Evolutionary conservation across 306 rosid species (phyloP).

Genomic region (Aeschynomene evenia): DNA sequence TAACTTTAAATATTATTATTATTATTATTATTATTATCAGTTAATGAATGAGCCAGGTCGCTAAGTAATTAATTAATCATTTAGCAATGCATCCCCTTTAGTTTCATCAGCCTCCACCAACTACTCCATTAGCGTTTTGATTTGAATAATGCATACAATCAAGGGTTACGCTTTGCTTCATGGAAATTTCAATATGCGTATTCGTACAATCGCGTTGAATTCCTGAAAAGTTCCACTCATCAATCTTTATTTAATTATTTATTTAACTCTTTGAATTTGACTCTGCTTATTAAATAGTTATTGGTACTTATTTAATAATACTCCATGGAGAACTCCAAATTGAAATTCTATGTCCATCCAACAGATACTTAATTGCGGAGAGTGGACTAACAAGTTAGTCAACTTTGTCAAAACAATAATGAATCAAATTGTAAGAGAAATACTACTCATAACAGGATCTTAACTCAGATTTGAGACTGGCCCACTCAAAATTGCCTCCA

Average conservation of each 20-base stretch:
- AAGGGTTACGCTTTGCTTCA: background rate
- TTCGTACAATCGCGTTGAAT: constrained; percentile 6
- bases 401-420: background rate
- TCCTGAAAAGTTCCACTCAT: background rate
- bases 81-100: constrained; percentile 38
- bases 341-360: background rate
- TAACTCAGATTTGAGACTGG: background rate
- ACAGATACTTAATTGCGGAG: background rate
- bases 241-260: constrained; percentile 1
- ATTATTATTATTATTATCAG: background rate
- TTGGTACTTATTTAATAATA: too few species aligned
- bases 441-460: background rate
- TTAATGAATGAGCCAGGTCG: constrained; percentile 2
- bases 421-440: background rate
- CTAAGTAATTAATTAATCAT: constrained; percentile 19
- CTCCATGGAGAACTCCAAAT: background rate
- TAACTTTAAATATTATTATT: too few species aligned
- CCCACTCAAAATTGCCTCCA: background rate
- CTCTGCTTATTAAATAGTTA: background rate
- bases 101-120: constrained; percentile 35
- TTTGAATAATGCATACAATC: background rate
- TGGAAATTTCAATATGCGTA: background rate
- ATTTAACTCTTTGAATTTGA: constrained; percentile 29
- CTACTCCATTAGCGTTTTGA: constrained; percentile 8
- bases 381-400: constrained; percentile 6